Percentiles rank a stretch among this genome's conserved stretches.
Evolutionary conservation across 2,329 filamentous ascomycete genomes (phyloP).

Genomic region (Calonectria hawksworthii): DNA sequence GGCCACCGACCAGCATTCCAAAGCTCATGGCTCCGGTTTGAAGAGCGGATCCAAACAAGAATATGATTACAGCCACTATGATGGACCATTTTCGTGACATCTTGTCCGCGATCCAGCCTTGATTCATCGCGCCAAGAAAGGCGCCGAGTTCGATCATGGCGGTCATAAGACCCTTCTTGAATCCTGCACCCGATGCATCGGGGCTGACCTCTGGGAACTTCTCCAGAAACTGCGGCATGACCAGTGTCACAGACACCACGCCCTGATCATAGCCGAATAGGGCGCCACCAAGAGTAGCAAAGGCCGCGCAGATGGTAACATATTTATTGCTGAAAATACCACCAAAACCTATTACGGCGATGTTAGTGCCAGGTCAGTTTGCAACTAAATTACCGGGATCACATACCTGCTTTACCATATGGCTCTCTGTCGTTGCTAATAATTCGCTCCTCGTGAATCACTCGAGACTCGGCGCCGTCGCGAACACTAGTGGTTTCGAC

Average conservation of each 20-base stretch:
- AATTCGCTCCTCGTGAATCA: background rate
- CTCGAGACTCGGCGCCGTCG: background rate
- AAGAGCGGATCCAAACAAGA: slow-evolving; percentile 58
- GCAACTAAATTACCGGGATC: background rate
- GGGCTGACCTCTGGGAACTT: slow-evolving; percentile 48
- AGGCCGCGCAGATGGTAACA: slow-evolving; percentile 23
- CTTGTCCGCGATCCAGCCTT: slow-evolving; percentile 40
- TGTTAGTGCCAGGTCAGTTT: background rate
- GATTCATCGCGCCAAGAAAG: slow-evolving; percentile 44
- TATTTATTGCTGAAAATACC: slow-evolving; percentile 28
- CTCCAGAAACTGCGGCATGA: slow-evolving; percentile 48
- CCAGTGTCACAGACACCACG: slow-evolving; percentile 51
- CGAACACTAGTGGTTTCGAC: slow-evolving; percentile 2
- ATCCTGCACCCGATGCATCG: slow-evolving; percentile 52
- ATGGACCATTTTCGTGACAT: slow-evolving; percentile 51
- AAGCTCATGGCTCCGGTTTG: slow-evolving; percentile 58
- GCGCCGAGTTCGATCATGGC: slow-evolving; percentile 60
- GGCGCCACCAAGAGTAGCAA: slow-evolving; percentile 27
- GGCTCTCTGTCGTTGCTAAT: slow-evolving; percentile 17
- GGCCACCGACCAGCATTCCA: slow-evolving; percentile 58
- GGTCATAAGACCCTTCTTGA: slow-evolving; percentile 58
- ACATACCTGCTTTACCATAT: slow-evolving; percentile 18
- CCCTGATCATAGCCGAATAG: slow-evolving; percentile 48
- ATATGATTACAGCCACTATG: slow-evolving; percentile 49
- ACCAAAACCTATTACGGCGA: background rate